phyloP scores from a whole-genome alignment of 768 basidiomycete genomes.

The Clitopilus passeckerianus region DNA sequence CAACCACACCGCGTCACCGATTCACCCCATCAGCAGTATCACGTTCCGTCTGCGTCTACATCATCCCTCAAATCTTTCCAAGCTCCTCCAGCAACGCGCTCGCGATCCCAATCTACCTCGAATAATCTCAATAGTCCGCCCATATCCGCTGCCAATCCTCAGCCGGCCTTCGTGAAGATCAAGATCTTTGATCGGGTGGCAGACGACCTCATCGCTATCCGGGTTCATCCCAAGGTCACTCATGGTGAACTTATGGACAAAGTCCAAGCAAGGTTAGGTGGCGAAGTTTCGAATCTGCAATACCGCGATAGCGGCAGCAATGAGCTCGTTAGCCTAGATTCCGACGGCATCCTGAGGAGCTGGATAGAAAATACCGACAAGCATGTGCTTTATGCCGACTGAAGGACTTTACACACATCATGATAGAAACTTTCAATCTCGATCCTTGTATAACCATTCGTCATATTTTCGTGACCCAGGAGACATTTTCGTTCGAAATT shows the following conservation, averaged over 20 bases:
- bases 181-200: constrained; percentile 94
- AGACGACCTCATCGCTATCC: constrained; percentile 94
- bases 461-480: not conserved
- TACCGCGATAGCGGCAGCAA: constrained; percentile 74
- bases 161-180: constrained; percentile 93
- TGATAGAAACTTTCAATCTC: not conserved
- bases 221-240: constrained; percentile 90
- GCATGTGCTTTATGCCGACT: constrained; percentile 80
- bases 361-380: constrained; percentile 83
- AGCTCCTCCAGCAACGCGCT: constrained; percentile 39
- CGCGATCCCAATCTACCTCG: constrained; percentile 54
- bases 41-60: constrained; percentile 35
- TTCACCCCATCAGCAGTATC: constrained; percentile 15
- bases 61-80: constrained; percentile 51
- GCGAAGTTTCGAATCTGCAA: constrained; percentile 58
- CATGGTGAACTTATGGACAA: constrained; percentile 87
- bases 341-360: constrained; percentile 56
- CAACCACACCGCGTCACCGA: constrained; percentile 18
- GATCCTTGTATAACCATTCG: not conserved
- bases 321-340: constrained; percentile 56
- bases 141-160: constrained; percentile 73
- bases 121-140: constrained; percentile 60
- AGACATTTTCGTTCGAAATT: constrained; percentile 10
- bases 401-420: constrained; percentile 10
- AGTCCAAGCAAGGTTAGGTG: constrained; percentile 81